Evolutionary conservation across 2,329 filamentous ascomycete species (phyloP).

Genomic region (Leptodontidium sp.): DNA sequence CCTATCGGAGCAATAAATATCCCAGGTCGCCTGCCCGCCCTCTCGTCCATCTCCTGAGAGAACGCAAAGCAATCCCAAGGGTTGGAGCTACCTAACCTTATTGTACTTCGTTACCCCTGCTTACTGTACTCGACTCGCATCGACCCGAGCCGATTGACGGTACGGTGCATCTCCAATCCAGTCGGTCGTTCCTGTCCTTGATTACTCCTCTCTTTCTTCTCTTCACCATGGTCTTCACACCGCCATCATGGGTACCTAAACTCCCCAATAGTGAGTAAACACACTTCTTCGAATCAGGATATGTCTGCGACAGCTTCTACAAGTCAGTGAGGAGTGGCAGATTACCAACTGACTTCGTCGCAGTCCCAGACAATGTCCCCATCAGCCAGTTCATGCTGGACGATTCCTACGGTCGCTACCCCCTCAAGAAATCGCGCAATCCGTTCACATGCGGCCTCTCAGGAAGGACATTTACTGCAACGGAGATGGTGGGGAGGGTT

Average conservation of each 20-base stretch:
- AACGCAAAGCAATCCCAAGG: not conserved
- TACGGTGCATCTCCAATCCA: not conserved
- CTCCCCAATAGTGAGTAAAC: slow-evolving; percentile 60
- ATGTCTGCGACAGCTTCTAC: not conserved
- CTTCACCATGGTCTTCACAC: slow-evolving; percentile 56
- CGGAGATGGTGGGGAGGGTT: slow-evolving; percentile 70
- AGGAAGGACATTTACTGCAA: slow-evolving; percentile 69
- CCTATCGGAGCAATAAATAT: not conserved
- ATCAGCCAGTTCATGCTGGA: slow-evolving; percentile 80
- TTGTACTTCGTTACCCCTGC: not conserved
- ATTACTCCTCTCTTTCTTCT: not conserved
- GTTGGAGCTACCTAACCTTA: not conserved
- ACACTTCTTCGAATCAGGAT: not conserved
- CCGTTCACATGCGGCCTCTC: slow-evolving; percentile 82
- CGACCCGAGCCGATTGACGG: not conserved
- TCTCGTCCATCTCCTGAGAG: not conserved
- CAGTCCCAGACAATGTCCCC: slow-evolving; percentile 67
- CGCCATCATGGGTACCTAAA: slow-evolving; percentile 68
- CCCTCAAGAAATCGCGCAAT: slow-evolving; percentile 68
- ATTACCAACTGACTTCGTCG: not conserved
- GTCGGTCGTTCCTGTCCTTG: not conserved
- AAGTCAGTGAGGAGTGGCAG: not conserved
- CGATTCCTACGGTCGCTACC: slow-evolving; percentile 72
- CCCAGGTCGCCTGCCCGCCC: not conserved
- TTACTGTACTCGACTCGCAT: not conserved